Evolutionary conservation across 2,329 filamentous ascomycete genomes (phyloP), one percentile per base, ranked within the genome.

Genomic region (Lecanoromycetidae sp.): DNA sequence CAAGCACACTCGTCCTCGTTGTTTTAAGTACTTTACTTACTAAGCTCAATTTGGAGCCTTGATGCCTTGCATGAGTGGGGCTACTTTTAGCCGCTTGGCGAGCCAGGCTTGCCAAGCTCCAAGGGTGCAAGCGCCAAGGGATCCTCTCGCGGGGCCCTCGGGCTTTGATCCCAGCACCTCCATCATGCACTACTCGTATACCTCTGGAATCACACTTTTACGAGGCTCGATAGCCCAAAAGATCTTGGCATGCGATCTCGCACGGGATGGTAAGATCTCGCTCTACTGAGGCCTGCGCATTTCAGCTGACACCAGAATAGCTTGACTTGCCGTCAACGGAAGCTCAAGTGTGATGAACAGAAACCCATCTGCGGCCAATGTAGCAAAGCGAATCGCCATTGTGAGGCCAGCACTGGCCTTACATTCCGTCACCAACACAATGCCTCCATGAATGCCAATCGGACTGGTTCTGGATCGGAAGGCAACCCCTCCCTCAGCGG

Each of bases 341-440:
- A 81, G 68, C 68, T 80, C 52, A 80, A 80, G 66, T 81, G 77
- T 61, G 75, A 78, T 56, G 77, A 80, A 61, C 70, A 71, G 58
- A 76, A 75, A 53, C 77, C 77, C 9, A 61, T 71, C 30, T 81
- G 77, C 57, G 70, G 73, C 27, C 76, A 79, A 60, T 81, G 77
- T 60, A 66, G 66, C 57, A 77, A 79, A 60, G 77, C 75, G 4
- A 71, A 70, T 39, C 69, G 77, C 55, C 70, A 77, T 61, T 81
- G 77, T 60, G 65, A 75, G 37, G 74, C 74, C 20, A 77, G 74
- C 57, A 75, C 76, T 52, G 77, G 76, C 43, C 72, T 82, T 55
- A 75, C 80, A 36, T 82, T 81, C 57, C 74, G 78, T 46, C 79
- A 82, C 60, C 77, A 82, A 57, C 78, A 82, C 62, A 82, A 82